phyloP scores from a whole-genome alignment of 805 yeast genomes.

The Kodamaea fukazawae region DNA sequence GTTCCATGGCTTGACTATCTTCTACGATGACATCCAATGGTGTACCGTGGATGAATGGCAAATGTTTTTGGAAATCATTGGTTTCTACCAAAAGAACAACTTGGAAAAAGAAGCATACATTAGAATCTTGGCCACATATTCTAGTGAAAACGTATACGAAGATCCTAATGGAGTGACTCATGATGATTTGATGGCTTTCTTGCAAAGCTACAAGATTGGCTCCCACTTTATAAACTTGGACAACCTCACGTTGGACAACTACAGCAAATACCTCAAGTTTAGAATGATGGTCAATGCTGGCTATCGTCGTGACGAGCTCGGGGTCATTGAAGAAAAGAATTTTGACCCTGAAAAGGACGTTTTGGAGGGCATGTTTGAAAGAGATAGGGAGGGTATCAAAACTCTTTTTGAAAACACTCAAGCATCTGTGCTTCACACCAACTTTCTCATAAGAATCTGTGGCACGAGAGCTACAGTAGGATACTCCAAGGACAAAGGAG shows the following conservation, averaged over 20 bases:
- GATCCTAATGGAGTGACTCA: constrained; percentile 4
- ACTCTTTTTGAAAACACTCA: background rate
- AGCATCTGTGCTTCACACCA: background rate
- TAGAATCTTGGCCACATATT: constrained; percentile 10
- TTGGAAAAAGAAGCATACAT: constrained; percentile 10
- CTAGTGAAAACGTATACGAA: constrained; percentile 3
- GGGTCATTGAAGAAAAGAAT: background rate
- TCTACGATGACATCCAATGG: constrained; percentile 48
- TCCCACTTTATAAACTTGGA: constrained; percentile 13
- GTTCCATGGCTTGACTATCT: constrained; percentile 41
- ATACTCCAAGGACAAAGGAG: background rate
- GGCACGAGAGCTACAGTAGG: background rate
- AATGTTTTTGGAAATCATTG: constrained; percentile 27
- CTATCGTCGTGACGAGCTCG: constrained; percentile 1
- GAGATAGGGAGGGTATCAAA: background rate
- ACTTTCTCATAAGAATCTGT: no score
- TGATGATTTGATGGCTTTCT: constrained; percentile 5
- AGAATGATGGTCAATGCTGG: constrained; percentile 3
- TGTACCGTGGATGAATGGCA: constrained; percentile 32
- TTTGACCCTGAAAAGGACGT: background rate
- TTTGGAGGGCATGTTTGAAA: background rate
- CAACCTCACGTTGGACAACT: constrained; percentile 8
- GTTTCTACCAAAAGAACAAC: constrained; percentile 14
- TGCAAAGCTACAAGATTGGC: background rate
- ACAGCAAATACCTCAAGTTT: constrained; percentile 8